Conservation (phyloP, 495 filamentous ascomycete species). For the Viridothelium virens region DNA sequence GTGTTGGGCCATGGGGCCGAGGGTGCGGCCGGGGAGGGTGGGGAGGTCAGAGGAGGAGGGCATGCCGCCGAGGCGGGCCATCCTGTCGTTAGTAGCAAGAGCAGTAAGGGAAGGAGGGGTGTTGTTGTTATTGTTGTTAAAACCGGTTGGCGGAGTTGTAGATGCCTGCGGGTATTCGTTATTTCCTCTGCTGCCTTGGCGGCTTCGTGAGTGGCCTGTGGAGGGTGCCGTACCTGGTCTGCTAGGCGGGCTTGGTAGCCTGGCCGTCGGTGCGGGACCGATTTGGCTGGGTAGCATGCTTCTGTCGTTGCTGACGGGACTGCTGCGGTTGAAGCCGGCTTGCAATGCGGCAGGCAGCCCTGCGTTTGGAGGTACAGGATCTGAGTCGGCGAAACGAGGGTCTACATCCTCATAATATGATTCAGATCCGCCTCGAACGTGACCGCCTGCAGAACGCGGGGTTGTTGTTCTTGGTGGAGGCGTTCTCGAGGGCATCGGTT, state of each 20-base stretch:
- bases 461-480: slow-evolving; percentile 30
- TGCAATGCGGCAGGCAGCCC: slow-evolving; percentile 32
- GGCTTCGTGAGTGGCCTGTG: neutral
- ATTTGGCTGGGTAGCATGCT: slow-evolving; percentile 16
- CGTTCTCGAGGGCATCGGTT: slow-evolving; percentile 1
- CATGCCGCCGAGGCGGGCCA: neutral
- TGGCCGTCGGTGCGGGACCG: slow-evolving; percentile 25
- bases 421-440: slow-evolving; percentile 38
- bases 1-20: slow-evolving; percentile 7
- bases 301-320: slow-evolving; percentile 16
- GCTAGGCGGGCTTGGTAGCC: slow-evolving; percentile 19
- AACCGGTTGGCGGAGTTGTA: slow-evolving; percentile 26
- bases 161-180: slow-evolving; percentile 9
- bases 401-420: slow-evolving; percentile 92
- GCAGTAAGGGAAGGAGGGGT: slow-evolving; percentile 24
- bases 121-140: slow-evolving; percentile 29
- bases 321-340: slow-evolving; percentile 23
- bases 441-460: slow-evolving; percentile 16
- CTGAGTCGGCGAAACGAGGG: slow-evolving; percentile 63
- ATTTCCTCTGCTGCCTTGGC: slow-evolving; percentile 11
- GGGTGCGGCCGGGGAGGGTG: neutral
- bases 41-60: slow-evolving; percentile 6
- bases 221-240: slow-evolving; percentile 9
- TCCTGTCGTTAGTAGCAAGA: neutral
- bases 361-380: slow-evolving; percentile 21